Evolutionary conservation across 176 grass and related monocot genomes (phyloP), one percentile per base, ranked within the genome.

Genomic region (Bonia amplexicaulis): DNA sequence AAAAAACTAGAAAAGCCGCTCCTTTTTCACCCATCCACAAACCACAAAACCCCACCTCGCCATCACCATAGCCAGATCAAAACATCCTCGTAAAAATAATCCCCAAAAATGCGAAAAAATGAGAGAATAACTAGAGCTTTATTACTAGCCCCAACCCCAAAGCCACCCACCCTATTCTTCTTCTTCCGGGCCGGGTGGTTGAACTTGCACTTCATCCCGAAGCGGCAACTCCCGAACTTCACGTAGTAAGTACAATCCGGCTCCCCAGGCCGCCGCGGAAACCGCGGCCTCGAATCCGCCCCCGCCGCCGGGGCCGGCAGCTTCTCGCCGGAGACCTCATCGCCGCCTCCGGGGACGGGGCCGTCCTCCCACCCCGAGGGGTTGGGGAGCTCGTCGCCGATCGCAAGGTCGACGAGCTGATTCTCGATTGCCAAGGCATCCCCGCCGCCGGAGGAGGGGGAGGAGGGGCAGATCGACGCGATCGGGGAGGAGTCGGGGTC

Each of bases 121-220:
- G 7, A 58, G 0, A 73, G 7, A 9, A 48, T 2, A 69, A 41
- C 54, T 48, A 69, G 9, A 78, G 79, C 25, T 60, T 70, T 39
- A 47, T 41, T 65, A n/a, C 13, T 44, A 66, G 39, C n/a, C 20
- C 81, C 47, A 73, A 65, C 17, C 22, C 9, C 55, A 55, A 53
- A 53, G 66, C 45, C 46, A 40, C 89, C 64, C 46, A 91, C 85
- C 70, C 72, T 90, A 39, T n/a, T 87, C 74, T 82, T 88, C 86
- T 91, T 96, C 94, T 80, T 96, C 67, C 92, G 88, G 23, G 66
- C 29, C 33, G 94, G 89, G 57, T 96, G 94, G 73, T 93, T 96
- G 84, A 93, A 96, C 87, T 80, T 96, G 89, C 94, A 96, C 87
- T 91, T 96, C 73, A 87, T 91, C 60, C 89, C 94, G 41, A 93